Evolutionary conservation across 148 eudicot genomes (phyloP), one percentile per base, ranked within the genome.

Genomic region (Chenopodium suecicum): DNA sequence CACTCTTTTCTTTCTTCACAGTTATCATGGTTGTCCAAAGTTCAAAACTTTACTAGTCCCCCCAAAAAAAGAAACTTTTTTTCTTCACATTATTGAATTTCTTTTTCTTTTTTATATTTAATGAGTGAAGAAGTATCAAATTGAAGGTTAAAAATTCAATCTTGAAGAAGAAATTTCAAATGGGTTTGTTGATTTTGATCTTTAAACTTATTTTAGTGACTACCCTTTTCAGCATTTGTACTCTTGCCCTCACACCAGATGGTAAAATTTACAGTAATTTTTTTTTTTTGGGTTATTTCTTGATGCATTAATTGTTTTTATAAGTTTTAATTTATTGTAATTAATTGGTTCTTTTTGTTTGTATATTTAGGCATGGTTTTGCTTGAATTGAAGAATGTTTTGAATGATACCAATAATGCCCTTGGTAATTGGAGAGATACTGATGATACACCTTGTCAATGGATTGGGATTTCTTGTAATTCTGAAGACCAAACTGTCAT

Each of bases 401-500:
- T 96, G 82, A 94, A 96, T 89, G 99, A 94, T 82, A 94, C 88
- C 56, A 90, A 82, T 23, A 88, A 89, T 84, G 82, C 68, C 83
- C 89, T 96, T 44, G 88, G 89, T 85, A 88, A 88, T 77, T 96
- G 99, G 99, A 91, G 77, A 25, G 92, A 89, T 79, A 83, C 86
- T 81, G 98, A 96, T 88, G 90, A 85, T 73, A 81, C 94, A 64
- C 99, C 99, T 25, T 96, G 99, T 74, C 47, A 85, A 20, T 96
- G 99, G 99, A 94, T 88, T 88, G 99, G 99, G 58, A 86, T 96
- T 83, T 83, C 97, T 77, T 96, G 99, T 84, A 75, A 87, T 77
- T 87, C 91, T 2, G 75, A 86, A 48, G 95, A 90, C 83, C 89
- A 88, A 77, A 89, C 82, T 75, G 99, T 96, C 83, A 80, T 79